Percentiles rank a stretch among this genome's conserved stretches.
Evolutionary conservation across 1,139 yeast genomes (phyloP).

Genomic region (Spencermartinsiella ligniputridi): DNA sequence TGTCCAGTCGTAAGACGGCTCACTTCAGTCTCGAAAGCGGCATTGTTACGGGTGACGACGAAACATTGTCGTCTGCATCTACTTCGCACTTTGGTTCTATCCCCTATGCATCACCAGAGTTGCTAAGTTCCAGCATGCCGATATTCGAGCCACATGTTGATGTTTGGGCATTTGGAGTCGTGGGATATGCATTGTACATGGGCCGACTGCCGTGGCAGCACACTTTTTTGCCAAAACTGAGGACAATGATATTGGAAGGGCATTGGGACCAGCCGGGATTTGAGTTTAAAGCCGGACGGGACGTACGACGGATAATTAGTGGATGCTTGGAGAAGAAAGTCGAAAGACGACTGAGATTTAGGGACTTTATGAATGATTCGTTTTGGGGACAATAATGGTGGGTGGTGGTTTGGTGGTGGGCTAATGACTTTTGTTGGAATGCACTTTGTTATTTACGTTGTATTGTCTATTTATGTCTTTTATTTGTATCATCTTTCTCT

Average conservation of each 20-base stretch:
- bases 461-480: too few species aligned
- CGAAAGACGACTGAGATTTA: conserved; percentile 41
- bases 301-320: conserved; percentile 45
- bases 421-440: too few species aligned
- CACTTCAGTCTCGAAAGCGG: neutral
- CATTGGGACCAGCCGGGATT: conserved; percentile 50
- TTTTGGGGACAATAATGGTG: neutral
- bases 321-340: conserved; percentile 55
- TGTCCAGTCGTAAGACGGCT: neutral
- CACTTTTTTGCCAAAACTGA: conserved; percentile 70
- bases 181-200: conserved; percentile 64
- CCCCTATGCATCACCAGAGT: conserved; percentile 90
- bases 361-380: neutral
- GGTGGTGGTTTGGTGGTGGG: too few species aligned
- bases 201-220: conserved; percentile 82
- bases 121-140: conserved; percentile 61
- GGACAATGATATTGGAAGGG: conserved; percentile 68
- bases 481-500: too few species aligned
- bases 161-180: conserved; percentile 87
- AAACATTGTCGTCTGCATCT: conserved; percentile 4
- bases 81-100: conserved; percentile 64
- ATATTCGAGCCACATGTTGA: conserved; percentile 74
- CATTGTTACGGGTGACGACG: conserved; percentile 7
- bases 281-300: conserved; percentile 19
- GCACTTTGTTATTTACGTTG: too few species aligned